Evolutionary conservation across 78 protist species (phyloP).

Genomic region (Guillardia theta): DNA sequence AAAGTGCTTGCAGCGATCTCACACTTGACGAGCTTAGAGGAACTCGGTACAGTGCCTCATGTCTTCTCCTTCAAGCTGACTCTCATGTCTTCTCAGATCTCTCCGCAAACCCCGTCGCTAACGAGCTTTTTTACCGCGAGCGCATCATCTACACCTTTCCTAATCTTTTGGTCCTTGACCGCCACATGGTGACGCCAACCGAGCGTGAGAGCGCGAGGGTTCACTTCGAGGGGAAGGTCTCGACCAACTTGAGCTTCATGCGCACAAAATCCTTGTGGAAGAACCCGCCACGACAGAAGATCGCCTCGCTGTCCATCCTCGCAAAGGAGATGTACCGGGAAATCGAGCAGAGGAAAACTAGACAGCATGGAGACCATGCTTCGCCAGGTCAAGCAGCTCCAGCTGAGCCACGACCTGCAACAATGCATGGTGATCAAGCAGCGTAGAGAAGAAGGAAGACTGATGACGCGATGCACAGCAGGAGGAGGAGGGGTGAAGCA

Average conservation of each 20-base stretch:
- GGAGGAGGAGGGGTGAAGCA: no score
- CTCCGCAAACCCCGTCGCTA: not conserved
- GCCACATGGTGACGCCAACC: not conserved
- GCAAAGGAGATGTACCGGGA: not conserved
- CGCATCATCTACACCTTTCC: not conserved
- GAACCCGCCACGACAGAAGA: not conserved
- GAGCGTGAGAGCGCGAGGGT: not conserved
- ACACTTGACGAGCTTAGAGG: not conserved
- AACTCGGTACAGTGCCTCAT: not conserved
- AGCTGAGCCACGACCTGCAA: no score
- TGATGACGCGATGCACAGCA: no score
- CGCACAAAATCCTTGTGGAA: not conserved
- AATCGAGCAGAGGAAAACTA: not conserved
- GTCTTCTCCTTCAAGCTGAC: not conserved
- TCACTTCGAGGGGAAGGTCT: not conserved
- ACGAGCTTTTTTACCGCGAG: not conserved
- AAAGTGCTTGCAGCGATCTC: not conserved
- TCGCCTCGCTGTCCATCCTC: not conserved
- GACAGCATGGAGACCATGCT: no score
- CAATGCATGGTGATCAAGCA: no score
- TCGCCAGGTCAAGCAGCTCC: no score
- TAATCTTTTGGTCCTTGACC: not conserved
- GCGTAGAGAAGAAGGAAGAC: no score
- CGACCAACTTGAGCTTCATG: not conserved
- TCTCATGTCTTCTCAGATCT: not conserved